These are phyloP conservation scores for Panus rudis DNA, from an alignment of 768 basidiomycete species.

Conservation along the genomic window DNA sequence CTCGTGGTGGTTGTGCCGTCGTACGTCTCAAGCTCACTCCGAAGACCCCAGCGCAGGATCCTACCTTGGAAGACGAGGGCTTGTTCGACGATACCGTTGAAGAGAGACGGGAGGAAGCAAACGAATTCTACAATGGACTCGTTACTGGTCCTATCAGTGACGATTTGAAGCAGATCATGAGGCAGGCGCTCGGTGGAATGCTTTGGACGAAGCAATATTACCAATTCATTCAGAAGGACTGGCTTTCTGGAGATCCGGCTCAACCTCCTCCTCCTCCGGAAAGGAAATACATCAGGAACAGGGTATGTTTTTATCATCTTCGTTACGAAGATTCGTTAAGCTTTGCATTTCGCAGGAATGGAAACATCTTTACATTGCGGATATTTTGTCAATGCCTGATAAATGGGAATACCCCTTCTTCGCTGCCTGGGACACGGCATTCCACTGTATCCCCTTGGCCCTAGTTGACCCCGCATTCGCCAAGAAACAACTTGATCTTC, in stretches of 20 bases:
- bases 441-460: slow-evolving; percentile 97
- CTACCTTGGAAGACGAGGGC: slow-evolving; percentile 80
- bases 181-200: slow-evolving; percentile 95
- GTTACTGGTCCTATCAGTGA: slow-evolving; percentile 82
- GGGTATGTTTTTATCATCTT: slow-evolving; percentile 35
- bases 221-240: slow-evolving; percentile 92
- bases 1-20: slow-evolving; percentile 88
- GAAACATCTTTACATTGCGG: slow-evolving; percentile 92
- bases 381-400: slow-evolving; percentile 98
- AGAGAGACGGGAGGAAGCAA: slow-evolving; percentile 85
- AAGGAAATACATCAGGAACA: slow-evolving; percentile 79
- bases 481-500: slow-evolving; percentile 93
- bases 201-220: slow-evolving; percentile 99
- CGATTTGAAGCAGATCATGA: slow-evolving; percentile 92
- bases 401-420: slow-evolving; percentile 99
- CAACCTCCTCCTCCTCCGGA: slow-evolving; percentile 93
- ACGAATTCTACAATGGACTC: slow-evolving; percentile 88
- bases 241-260: slow-evolving; percentile 92
- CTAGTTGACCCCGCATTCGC: slow-evolving; percentile 93
- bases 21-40: slow-evolving; percentile 92
- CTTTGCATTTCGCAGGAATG: slow-evolving; percentile 55
- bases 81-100: slow-evolving; percentile 86
- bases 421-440: slow-evolving; percentile 98
- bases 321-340: not conserved
- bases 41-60: slow-evolving; percentile 62